Evolutionary conservation across 2,329 filamentous ascomycete species (phyloP).

Genomic region (Hysterium pulicare): DNA sequence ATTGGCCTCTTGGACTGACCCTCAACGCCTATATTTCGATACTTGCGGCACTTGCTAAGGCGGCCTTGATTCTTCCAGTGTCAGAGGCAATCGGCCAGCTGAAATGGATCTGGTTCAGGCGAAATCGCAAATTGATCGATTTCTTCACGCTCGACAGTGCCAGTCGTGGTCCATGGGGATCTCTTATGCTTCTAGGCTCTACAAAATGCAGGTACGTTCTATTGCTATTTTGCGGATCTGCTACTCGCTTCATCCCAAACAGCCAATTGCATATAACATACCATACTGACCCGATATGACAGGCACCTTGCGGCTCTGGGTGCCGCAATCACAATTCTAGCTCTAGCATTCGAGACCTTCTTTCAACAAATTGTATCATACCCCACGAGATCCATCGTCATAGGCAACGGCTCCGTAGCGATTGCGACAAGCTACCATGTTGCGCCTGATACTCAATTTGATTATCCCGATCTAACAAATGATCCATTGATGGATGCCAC

Average conservation of each 20-base stretch:
- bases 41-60: constrained; percentile 17
- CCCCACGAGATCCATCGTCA: constrained; percentile 4
- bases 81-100: constrained; percentile 20
- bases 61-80: constrained; percentile 17
- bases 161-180: constrained; percentile 18
- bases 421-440: not conserved
- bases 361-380: constrained; percentile 17
- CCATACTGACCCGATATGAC: not conserved
- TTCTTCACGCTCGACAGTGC: constrained; percentile 16
- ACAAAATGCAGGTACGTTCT: constrained; percentile 13
- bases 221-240: not conserved
- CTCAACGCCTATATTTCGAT: constrained; percentile 17
- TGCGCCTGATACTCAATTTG: not conserved
- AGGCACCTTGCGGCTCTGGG: constrained; percentile 12
- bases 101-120: constrained; percentile 21
- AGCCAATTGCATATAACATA: not conserved
- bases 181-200: constrained; percentile 13
- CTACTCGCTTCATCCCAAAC: not conserved
- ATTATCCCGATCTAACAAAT: not conserved
- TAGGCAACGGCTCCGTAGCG: not conserved
- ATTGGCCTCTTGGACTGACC: constrained; percentile 13
- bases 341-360: constrained; percentile 16
- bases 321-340: constrained; percentile 12
- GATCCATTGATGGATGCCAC: not conserved
- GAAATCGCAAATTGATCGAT: constrained; percentile 11